Evolutionary conservation across 108 stramenopile genomes (phyloP).

Genomic region (Nitzschia sp.): DNA sequence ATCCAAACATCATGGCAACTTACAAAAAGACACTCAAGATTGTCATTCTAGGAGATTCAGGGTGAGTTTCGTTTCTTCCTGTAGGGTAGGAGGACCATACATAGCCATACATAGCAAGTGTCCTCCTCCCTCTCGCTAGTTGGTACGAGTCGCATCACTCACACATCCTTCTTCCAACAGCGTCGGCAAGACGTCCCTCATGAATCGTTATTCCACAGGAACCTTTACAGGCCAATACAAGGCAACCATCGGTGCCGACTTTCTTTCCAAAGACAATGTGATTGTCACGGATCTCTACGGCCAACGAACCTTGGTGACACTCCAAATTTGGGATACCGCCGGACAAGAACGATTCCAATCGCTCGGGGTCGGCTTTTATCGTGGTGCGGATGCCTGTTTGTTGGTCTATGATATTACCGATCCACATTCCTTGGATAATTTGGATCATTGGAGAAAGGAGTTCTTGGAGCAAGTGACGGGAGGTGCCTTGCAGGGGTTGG

Average conservation of each 20-base stretch:
- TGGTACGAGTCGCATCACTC: neutral
- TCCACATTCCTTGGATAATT: conserved; percentile 89
- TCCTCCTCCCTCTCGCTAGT: too few species aligned
- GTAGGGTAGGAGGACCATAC: too few species aligned
- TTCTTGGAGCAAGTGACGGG: conserved; percentile 81
- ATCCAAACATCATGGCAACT: conserved; percentile 17
- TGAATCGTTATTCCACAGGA: conserved; percentile 97
- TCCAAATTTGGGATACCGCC: conserved; percentile 99
- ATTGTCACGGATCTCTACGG: conserved; percentile 64
- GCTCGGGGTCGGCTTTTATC: conserved; percentile 95
- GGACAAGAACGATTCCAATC: conserved; percentile 98
- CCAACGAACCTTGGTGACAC: conserved; percentile 69
- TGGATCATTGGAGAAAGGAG: conserved; percentile 92
- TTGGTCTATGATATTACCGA: conserved; percentile 98
- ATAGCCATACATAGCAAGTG: too few species aligned
- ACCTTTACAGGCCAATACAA: conserved; percentile 95
- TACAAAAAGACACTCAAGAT: conserved; percentile 83
- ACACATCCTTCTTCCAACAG: conserved; percentile 49
- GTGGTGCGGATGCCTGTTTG: conserved; percentile 96
- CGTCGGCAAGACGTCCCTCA: conserved; percentile 96
- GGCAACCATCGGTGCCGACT: conserved; percentile 98
- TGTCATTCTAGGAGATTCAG: conserved; percentile 93
- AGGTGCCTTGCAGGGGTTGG: conserved; percentile 52
- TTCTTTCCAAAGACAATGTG: conserved; percentile 87
- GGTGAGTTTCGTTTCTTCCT: conserved; percentile 63